These are phyloP conservation scores for Yamadazyma siamensis DNA, from an alignment of 1,139 yeast genomes.

Conservation along the genomic window DNA sequence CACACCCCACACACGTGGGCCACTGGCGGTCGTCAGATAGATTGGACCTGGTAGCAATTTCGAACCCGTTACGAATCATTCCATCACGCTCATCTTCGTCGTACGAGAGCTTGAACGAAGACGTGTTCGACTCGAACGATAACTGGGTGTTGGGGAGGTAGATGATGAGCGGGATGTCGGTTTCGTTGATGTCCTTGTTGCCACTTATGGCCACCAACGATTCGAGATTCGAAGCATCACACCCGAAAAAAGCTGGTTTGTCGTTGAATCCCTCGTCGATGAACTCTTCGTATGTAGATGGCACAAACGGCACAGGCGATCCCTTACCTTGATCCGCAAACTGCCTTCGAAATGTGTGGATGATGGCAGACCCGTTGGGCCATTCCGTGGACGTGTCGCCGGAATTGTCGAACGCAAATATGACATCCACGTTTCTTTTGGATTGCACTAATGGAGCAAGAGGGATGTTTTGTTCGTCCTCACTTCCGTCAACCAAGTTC, in stretches of 20 bases:
- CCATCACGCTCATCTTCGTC: conserved; percentile 29
- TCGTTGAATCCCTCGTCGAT: conserved; percentile 24
- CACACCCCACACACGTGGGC: conserved; percentile 47
- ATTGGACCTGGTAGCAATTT: conserved; percentile 32
- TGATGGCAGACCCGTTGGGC: conserved; percentile 78
- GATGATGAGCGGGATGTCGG: conserved; percentile 41
- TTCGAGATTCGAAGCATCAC: conserved; percentile 30
- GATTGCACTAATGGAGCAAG: conserved; percentile 71
- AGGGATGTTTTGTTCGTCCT: conserved; percentile 78
- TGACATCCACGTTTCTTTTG: conserved; percentile 68
- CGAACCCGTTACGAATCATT: conserved; percentile 39
- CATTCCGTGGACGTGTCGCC: conserved; percentile 67
- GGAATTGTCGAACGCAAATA: conserved; percentile 83
- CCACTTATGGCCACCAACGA: conserved; percentile 27
- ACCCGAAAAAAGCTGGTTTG: conserved; percentile 42
- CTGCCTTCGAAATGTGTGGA: conserved; percentile 51
- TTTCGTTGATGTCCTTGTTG: conserved; percentile 23
- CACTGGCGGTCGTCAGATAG: conserved; percentile 34
- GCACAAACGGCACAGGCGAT: conserved; percentile 41
- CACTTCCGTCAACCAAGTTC: conserved; percentile 86
- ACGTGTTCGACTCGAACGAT: conserved; percentile 33
- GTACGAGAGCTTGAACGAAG: conserved; percentile 39
- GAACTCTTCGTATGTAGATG: conserved; percentile 26
- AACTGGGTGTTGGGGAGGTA: conserved; percentile 32
- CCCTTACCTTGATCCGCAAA: conserved; percentile 40